Conservation (phyloP, 2,329 filamentous ascomycete species). For the Clathrospora elynae region DNA sequence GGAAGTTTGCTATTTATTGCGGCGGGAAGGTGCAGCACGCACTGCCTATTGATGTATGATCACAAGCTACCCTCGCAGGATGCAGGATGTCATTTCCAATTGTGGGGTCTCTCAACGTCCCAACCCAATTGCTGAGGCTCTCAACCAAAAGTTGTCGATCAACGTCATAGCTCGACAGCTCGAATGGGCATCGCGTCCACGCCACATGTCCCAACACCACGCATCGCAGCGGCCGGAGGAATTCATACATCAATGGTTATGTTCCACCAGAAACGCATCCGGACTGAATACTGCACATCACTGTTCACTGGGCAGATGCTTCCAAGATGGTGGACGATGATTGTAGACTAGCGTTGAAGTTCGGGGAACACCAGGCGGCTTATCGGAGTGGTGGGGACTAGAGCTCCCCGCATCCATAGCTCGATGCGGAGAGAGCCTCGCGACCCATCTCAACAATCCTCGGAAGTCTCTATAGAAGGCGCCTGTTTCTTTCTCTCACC, state of each 20-base stretch:
- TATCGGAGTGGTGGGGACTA: too few species aligned
- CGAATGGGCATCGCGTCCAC: conserved; percentile 29
- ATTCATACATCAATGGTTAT: conserved; percentile 32
- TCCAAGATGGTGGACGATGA: too few species aligned
- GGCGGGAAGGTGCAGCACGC: conserved; percentile 17
- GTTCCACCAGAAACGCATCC: conserved; percentile 11
- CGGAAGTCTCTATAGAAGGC: too few species aligned
- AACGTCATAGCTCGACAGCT: conserved; percentile 42
- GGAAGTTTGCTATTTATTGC: conserved; percentile 14
- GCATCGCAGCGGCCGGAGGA: conserved; percentile 17
- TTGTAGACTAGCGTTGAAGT: too few species aligned
- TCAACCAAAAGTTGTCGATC: conserved; percentile 39
- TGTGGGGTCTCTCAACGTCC: conserved; percentile 39
- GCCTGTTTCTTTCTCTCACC: too few species aligned
- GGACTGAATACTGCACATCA: not conserved
- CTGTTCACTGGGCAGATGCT: not conserved
- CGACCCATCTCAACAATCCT: not conserved
- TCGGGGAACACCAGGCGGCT: too few species aligned
- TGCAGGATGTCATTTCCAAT: conserved; percentile 23
- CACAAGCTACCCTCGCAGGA: not conserved
- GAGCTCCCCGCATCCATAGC: too few species aligned
- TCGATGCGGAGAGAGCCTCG: too few species aligned
- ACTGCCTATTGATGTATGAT: conserved; percentile 5
- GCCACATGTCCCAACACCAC: conserved; percentile 32
- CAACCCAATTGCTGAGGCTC: conserved; percentile 35